Percentiles rank a stretch among this genome's conserved stretches.
phyloP scores from a whole-genome alignment of 495 filamentous ascomycete species.

The Penicillium odoratum region DNA sequence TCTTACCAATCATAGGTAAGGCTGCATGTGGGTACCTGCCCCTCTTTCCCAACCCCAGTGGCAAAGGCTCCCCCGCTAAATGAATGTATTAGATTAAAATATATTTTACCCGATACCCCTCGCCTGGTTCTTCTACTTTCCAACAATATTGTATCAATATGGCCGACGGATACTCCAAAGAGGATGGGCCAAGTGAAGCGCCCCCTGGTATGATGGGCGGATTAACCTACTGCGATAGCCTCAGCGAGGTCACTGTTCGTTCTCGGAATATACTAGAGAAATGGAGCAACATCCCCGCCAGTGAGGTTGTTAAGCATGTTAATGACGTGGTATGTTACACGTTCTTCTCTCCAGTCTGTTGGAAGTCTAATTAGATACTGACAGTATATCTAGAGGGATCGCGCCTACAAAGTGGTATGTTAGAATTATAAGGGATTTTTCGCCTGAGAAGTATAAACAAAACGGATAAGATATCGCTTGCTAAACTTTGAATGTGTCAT shows the following conservation, averaged over 20 bases:
- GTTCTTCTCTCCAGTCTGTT: background rate
- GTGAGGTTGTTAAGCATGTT: constrained; percentile 9
- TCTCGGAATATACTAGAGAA: constrained; percentile 6
- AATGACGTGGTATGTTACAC: constrained; percentile 11
- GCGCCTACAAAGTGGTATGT: constrained; percentile 10
- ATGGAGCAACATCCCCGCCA: constrained; percentile 8
- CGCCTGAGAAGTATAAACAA: too few species aligned
- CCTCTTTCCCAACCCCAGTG: too few species aligned
- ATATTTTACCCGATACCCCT: too few species aligned
- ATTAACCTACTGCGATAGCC: background rate
- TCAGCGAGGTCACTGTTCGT: constrained; percentile 7
- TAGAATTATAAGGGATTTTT: too few species aligned
- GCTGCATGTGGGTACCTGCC: too few species aligned
- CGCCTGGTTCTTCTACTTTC: too few species aligned
- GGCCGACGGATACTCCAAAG: background rate
- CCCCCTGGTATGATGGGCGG: background rate
- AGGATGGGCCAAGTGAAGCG: constrained; percentile 1
- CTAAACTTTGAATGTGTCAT: background rate
- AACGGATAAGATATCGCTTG: too few species aligned
- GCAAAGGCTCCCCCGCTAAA: too few species aligned
- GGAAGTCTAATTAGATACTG: background rate
- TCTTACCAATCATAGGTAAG: too few species aligned
- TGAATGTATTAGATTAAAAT: too few species aligned
- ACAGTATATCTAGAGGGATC: constrained; percentile 5
- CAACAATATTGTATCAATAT: background rate